Percentiles rank a stretch among this genome's conserved stretches.
Conservation (phyloP, 805 yeast species). For the Starmerella bacillaris region DNA sequence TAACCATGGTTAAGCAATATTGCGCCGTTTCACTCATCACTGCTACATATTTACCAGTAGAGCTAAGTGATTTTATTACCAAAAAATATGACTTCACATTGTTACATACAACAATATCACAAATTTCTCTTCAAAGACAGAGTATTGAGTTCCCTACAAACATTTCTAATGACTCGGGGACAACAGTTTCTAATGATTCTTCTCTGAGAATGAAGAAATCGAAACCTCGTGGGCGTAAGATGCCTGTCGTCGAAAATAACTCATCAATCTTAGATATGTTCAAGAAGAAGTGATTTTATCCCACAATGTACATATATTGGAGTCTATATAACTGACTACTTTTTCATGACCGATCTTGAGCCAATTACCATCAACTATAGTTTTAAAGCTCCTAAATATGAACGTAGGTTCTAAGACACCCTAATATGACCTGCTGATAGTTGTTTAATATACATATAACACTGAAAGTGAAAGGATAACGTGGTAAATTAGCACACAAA, state of each 20-base stretch:
- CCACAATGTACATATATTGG: too few relatives aligned
- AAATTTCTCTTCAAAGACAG: neutral
- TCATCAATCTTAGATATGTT: conserved; percentile 21
- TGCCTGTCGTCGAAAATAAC: conserved; percentile 16
- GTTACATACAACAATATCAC: neutral
- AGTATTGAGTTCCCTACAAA: neutral
- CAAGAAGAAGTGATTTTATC: too few relatives aligned
- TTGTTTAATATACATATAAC: too few relatives aligned
- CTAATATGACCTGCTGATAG: too few relatives aligned
- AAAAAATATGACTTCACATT: conserved; percentile 14
- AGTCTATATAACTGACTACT: too few relatives aligned
- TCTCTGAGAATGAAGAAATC: conserved; percentile 5
- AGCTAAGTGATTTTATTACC: conserved; percentile 11
- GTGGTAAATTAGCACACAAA: too few relatives aligned
- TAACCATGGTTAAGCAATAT: conserved; percentile 5
- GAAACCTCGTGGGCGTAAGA: conserved; percentile 6
- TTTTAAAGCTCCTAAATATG: too few relatives aligned
- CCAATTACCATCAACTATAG: too few relatives aligned
- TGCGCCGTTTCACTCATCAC: conserved; percentile 16
- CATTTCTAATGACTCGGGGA: too few relatives aligned
- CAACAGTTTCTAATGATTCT: neutral
- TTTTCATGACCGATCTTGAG: too few relatives aligned
- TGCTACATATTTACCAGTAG: conserved; percentile 15
- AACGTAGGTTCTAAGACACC: too few relatives aligned
- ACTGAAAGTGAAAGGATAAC: too few relatives aligned